A percentile compares a stretch with the other conserved stretches of the same genome.
Evolutionary conservation across 75 land plant genomes (phyloP).

Genomic region (Isoetes taiwanensis): DNA sequence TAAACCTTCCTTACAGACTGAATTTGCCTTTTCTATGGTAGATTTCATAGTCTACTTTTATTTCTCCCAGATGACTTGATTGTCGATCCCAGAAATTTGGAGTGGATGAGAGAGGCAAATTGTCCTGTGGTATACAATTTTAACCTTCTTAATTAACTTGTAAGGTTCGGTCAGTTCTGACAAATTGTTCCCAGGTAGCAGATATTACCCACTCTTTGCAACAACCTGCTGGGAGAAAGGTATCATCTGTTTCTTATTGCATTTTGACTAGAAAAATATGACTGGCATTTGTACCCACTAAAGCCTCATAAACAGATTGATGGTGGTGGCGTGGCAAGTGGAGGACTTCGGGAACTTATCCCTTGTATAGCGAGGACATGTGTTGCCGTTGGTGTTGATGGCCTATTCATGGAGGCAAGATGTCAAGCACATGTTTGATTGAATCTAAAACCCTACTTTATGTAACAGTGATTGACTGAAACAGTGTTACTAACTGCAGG

Average conservation of each 20-base stretch:
- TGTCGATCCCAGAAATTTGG: constrained; percentile 95
- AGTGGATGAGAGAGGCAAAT: constrained; percentile 87
- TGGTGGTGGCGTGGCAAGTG: constrained; percentile 96
- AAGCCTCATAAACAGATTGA: constrained; percentile 39
- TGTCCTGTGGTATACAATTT: constrained; percentile 78
- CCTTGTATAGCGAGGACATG: constrained; percentile 94
- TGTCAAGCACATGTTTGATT: too few relatives aligned
- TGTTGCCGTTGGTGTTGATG: constrained; percentile 98
- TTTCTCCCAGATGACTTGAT: constrained; percentile 61
- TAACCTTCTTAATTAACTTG: neutral
- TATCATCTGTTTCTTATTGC: constrained; percentile 7
- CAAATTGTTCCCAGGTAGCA: constrained; percentile 54
- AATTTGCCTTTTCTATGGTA: too few relatives aligned
- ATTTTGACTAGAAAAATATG: neutral
- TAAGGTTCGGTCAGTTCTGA: neutral
- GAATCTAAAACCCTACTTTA: too few relatives aligned
- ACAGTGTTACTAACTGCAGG: too few relatives aligned
- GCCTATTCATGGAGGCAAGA: constrained; percentile 93
- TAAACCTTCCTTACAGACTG: too few relatives aligned
- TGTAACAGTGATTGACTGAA: too few relatives aligned
- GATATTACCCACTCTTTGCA: constrained; percentile 92
- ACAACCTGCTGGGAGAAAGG: constrained; percentile 95
- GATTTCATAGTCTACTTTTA: neutral
- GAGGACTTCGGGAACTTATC: constrained; percentile 86
- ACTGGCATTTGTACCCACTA: neutral